Conservation (phyloP, 495 filamentous ascomycete species). For the Friedmanniomyces endolithicus region DNA sequence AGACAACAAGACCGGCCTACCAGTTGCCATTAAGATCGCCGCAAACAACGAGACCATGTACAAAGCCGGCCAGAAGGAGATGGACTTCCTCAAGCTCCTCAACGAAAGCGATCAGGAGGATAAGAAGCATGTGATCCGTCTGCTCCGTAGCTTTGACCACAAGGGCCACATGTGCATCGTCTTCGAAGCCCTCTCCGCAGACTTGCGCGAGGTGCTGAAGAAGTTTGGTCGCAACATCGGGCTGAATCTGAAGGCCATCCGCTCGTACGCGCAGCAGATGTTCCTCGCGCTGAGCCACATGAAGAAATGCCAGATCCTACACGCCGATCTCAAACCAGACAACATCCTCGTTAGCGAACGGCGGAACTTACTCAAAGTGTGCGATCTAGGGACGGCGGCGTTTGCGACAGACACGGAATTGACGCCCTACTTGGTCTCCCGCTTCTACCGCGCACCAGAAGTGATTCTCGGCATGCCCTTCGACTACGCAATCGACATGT, state of each 20-base stretch:
- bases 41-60: constrained; percentile 85
- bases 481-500: constrained; percentile 90
- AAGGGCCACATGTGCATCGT: constrained; percentile 92
- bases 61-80: constrained; percentile 90
- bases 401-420: constrained; percentile 82
- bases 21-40: constrained; percentile 88
- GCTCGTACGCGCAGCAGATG: constrained; percentile 84
- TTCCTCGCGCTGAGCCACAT: constrained; percentile 77
- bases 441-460: constrained; percentile 94
- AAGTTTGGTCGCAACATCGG: constrained; percentile 92
- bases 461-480: constrained; percentile 93
- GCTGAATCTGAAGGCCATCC: constrained; percentile 73
- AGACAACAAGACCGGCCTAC: constrained; percentile 56
- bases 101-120: constrained; percentile 72
- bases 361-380: constrained; percentile 79
- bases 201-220: constrained; percentile 88
- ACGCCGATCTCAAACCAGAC: constrained; percentile 94
- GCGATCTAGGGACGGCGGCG: constrained; percentile 87
- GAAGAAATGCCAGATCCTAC: constrained; percentile 81
- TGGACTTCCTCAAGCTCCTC: constrained; percentile 76
- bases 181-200: constrained; percentile 89
- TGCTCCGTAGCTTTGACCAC: constrained; percentile 80
- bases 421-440: constrained; percentile 84
- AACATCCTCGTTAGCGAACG: constrained; percentile 77
- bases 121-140: constrained; percentile 82